Evolutionary conservation across 1,284 basidiomycete genomes (phyloP).

Genomic region (Microstroma glucosiphilum): DNA sequence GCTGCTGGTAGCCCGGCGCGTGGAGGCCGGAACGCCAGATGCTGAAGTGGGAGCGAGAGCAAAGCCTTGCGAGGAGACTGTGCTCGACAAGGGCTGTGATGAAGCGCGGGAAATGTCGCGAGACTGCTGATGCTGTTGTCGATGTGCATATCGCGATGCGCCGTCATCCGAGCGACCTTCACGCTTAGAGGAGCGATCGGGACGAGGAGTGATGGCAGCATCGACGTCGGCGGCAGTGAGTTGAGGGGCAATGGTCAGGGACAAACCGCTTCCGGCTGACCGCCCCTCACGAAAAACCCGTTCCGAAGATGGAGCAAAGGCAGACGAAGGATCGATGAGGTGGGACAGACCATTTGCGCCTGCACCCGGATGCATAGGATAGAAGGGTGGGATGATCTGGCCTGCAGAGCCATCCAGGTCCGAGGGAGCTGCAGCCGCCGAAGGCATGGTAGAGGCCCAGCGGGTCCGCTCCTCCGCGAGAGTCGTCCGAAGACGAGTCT

Average conservation of each 20-base stretch:
- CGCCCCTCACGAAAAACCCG: constrained; percentile 3
- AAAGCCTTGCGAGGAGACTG: background rate
- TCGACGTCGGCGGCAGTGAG: constrained; percentile 11
- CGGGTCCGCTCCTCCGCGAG: constrained; percentile 10
- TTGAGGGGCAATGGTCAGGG: constrained; percentile 6
- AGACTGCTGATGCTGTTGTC: background rate
- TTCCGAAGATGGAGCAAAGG: background rate
- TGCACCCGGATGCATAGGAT: background rate
- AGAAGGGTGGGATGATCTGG: background rate
- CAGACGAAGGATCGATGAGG: background rate
- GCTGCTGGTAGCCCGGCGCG: constrained; percentile 8
- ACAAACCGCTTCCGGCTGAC: background rate
- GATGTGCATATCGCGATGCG: background rate
- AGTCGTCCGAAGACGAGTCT: constrained; percentile 6
- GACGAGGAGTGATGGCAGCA: constrained; percentile 24
- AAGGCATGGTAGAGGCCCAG: background rate
- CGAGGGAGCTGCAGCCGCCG: background rate
- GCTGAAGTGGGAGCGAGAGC: background rate
- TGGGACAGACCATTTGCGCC: too few species aligned
- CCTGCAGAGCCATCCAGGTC: background rate
- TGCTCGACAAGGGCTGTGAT: background rate
- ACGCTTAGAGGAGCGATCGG: constrained; percentile 9
- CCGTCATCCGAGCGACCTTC: background rate
- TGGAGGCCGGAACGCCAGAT: background rate
- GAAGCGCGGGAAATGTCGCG: background rate